Conservation (phyloP, 179 eudicot genomes). For the Actinidia chinensis region DNA sequence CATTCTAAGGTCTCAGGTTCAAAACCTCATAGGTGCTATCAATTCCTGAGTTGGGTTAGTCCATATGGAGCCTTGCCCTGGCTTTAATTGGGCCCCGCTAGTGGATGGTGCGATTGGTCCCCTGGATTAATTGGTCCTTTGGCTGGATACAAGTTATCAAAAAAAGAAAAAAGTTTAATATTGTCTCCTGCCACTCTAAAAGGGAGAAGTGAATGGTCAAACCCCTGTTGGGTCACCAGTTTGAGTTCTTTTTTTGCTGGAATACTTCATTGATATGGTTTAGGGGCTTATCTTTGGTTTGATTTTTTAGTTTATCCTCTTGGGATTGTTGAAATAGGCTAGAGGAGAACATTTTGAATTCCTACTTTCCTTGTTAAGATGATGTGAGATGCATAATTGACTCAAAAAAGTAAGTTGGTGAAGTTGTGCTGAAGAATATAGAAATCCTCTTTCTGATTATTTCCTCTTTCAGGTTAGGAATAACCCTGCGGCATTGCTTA, state of each 20-base stretch:
- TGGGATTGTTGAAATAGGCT: background rate
- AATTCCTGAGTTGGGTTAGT: too few relatives aligned
- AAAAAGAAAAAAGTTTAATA: too few relatives aligned
- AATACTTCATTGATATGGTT: background rate
- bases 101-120: too few relatives aligned
- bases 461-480: conserved; percentile 49
- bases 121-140: too few relatives aligned
- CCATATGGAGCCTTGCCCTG: too few relatives aligned
- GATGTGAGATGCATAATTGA: conserved; percentile 12
- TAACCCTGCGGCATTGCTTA: conserved; percentile 90
- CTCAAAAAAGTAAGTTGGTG: background rate
- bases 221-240: background rate
- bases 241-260: background rate
- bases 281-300: background rate
- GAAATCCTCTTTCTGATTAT: background rate
- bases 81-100: too few relatives aligned
- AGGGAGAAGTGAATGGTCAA: background rate
- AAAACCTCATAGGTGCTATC: too few relatives aligned
- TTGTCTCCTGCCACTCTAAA: background rate
- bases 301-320: background rate
- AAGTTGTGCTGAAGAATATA: background rate
- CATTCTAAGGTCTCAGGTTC: too few relatives aligned
- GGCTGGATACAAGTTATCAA: too few relatives aligned
- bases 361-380: conserved; percentile 6
- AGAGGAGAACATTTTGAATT: background rate